These are phyloP conservation scores for Capsella bursapastoris DNA, from an alignment of 345 rosid genomes.

Conservation along the genomic window DNA sequence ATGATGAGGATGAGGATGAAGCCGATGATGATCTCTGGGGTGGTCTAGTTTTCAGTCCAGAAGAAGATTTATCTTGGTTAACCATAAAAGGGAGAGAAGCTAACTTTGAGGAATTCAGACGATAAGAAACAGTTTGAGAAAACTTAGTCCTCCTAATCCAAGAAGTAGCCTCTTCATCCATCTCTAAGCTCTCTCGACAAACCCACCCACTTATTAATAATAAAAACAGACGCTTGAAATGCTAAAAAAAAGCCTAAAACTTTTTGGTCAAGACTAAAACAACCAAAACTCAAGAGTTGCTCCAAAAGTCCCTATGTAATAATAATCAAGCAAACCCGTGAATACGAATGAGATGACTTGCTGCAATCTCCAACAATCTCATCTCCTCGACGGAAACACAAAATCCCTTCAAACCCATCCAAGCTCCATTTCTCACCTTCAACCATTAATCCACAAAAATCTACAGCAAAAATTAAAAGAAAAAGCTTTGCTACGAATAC, in stretches of 20 bases:
- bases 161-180: constrained; percentile 77
- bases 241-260: constrained; percentile 34
- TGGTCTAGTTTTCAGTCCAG: constrained; percentile 57
- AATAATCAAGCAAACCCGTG: constrained; percentile 49
- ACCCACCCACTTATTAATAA: not conserved
- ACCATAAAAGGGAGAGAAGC: constrained; percentile 51
- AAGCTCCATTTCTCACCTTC: constrained; percentile 21
- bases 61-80: constrained; percentile 45
- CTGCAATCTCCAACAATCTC: constrained; percentile 45
- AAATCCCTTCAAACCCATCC: constrained; percentile 34
- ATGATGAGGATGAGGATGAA: constrained; percentile 2
- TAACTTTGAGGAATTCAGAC: constrained; percentile 69
- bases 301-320: constrained; percentile 29
- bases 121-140: constrained; percentile 84
- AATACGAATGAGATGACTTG: constrained; percentile 36
- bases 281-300: constrained; percentile 27
- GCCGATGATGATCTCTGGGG: constrained; percentile 38
- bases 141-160: constrained; percentile 93
- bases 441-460: constrained; percentile 30
- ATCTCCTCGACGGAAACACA: constrained; percentile 36
- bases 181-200: constrained; percentile 36
- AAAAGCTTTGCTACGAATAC: constrained; percentile 27
- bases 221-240: constrained; percentile 30
- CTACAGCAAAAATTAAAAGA: not conserved
- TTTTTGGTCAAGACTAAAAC: constrained; percentile 20